Evolutionary conservation across 1,284 basidiomycete genomes (phyloP), one percentile per base, ranked within the genome.

Genomic region (Ceratobasidium sp.): DNA sequence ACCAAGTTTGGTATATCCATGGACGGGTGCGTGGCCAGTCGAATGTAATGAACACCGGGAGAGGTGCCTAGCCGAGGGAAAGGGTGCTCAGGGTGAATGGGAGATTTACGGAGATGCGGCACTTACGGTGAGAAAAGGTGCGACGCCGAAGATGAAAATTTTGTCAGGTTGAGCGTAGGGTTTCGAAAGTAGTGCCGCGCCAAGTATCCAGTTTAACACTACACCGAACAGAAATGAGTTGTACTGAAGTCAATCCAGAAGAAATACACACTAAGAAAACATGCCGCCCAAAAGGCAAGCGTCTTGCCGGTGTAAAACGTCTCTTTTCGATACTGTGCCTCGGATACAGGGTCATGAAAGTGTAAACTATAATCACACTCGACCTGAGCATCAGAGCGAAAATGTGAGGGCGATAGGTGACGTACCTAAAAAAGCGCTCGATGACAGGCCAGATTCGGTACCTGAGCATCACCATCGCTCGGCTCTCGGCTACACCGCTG

Each of bases 221-320:
- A n/a, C 46, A 44, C n/a, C 23, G 7, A 7, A 15, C 50, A 33
- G 13, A 28, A 38, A 40, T 50, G 23, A 38, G 15, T 10, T 17
- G 28, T 9, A 33, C 33, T 13, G 15, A 33, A 26, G 28, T 17
- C 59, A 65, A 75, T n/a, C 52, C 44, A 33, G 46, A 3, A 10
- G 33, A 26, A 26, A 15, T 23, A 89, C 85, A 92, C 93, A 95
- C 81, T 91, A 93, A 61, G 90, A 81, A 78, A 94, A 85, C 73
- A 93, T 86, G 86, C 92, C 2, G 91, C 91, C 87, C 90, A 92
- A n/a, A 92, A 80, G 7, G 91, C 91, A 52, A 93, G 84, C 0
- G 88, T 75, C 61, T 81, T 81, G 77, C 57, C 56, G 17, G 73
- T 68, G 70, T 73, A 80, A 42, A 70, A 80, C 9, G 78, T 78